Base-by-base conservation (phyloP, 257 asterid species). In the Salvia splendens region DNA sequence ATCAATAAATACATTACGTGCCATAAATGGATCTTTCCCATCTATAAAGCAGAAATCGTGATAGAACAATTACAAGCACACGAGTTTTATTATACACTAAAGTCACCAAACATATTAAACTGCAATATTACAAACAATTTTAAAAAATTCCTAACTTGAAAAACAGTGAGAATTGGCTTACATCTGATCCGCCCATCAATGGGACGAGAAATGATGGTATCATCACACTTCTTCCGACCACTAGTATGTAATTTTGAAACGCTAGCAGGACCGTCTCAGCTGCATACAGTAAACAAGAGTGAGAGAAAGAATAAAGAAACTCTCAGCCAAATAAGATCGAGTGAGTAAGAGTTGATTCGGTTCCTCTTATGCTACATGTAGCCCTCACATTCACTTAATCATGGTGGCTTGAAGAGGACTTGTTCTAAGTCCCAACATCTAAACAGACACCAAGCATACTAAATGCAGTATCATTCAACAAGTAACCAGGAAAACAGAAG, bases 161-260 rank as follows among this genome's bases (percentile, higher is more conserved):
- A 72, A 1, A 33, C 4, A 50, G 11, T 58, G 58, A 8, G 58
- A 33, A 53, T 35, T 46, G 60, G 65, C 96, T 84, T 86, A 89
- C 97, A 78, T 92, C 87, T n/a, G 87, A 73, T 70, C 98, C 98
- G 0, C 98, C 98, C 98, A 92, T 92, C 58, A 72, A 54, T 1
- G 95, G 93, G 68, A 92, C 97, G n/a, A 92, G 91, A 56, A 73
- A 4, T 32, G 95, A 71, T 14, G 97, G 95, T 57, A 92, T 84
- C 96, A 89, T 89, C 50, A 85, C 97, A 73, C 94, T 87, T 61
- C 93, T 87, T 63, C 98, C 98, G 16, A 92, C 82, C 41, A 81
- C 79, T 56, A 92, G 68, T 24, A 92, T 84, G 83, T 89, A 89
- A 80, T 87, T 81, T 75, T 89, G 97, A 81, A 92, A 92, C 28